These are phyloP conservation scores for Penicillium sp. DNA, from an alignment of 2,329 filamentous ascomycete species.

Conservation along the genomic window DNA sequence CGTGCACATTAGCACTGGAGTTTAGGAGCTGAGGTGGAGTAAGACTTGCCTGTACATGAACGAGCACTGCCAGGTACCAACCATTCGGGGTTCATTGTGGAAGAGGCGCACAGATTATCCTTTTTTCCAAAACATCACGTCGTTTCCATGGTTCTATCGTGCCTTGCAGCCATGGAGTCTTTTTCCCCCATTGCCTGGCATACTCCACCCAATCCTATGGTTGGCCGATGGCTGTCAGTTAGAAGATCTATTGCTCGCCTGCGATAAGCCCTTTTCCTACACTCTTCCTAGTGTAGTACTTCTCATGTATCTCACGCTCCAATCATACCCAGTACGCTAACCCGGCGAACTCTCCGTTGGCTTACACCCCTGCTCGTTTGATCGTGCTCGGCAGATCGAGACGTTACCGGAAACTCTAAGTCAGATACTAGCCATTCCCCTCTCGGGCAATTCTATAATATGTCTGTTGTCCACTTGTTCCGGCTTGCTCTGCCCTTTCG, in stretches of 20 bases:
- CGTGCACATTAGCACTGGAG: background rate
- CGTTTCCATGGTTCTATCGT: slow-evolving; percentile 18
- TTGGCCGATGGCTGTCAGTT: slow-evolving; percentile 18
- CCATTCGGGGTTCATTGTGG: background rate
- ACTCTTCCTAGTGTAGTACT: slow-evolving; percentile 1
- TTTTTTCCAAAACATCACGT: slow-evolving; percentile 5
- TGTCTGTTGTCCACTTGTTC: slow-evolving; percentile 19
- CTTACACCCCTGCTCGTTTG: slow-evolving; percentile 12
- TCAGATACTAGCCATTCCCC: background rate
- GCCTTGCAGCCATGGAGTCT: slow-evolving; percentile 16
- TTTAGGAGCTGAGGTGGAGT: slow-evolving; percentile 3
- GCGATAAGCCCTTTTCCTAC: slow-evolving; percentile 19
- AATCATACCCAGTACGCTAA: slow-evolving; percentile 18
- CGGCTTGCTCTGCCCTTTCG: slow-evolving; percentile 6
- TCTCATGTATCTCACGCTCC: slow-evolving; percentile 11
- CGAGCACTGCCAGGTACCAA: slow-evolving; percentile 13
- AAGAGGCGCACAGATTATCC: slow-evolving; percentile 13
- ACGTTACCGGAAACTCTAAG: slow-evolving; percentile 19
- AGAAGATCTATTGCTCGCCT: slow-evolving; percentile 14
- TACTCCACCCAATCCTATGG: slow-evolving; percentile 14
- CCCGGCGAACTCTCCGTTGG: slow-evolving; percentile 15
- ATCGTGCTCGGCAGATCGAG: slow-evolving; percentile 22
- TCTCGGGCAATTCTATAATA: slow-evolving; percentile 21
- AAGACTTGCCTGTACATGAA: background rate
- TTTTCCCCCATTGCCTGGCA: slow-evolving; percentile 1